Evolutionary conservation across 2,329 filamentous ascomycete species (phyloP).

Genomic region (Paraconiothyrium sp.): DNA sequence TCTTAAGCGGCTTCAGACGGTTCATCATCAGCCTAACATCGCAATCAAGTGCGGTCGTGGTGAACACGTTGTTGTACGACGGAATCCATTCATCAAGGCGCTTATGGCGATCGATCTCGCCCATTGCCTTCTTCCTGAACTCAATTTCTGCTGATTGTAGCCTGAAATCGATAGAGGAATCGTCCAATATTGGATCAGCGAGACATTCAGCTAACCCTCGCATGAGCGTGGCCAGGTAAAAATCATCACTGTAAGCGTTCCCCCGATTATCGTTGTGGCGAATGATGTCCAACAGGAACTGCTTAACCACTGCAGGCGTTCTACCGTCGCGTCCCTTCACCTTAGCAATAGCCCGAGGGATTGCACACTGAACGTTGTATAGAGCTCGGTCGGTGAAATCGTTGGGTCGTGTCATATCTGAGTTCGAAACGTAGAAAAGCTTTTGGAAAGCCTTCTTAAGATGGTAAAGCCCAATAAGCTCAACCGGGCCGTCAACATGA

Average conservation of each 20-base stretch:
- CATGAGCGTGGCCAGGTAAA: conserved; percentile 87
- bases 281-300: conserved; percentile 87
- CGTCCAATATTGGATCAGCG: conserved; percentile 39
- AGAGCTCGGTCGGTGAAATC: conserved; percentile 88
- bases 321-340: conserved; percentile 79
- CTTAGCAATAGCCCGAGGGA: conserved; percentile 80
- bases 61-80: conserved; percentile 72
- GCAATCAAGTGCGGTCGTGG: conserved; percentile 69
- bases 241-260: conserved; percentile 88
- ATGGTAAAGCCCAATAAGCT: conserved; percentile 84
- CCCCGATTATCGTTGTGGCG: conserved; percentile 94
- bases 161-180: conserved; percentile 54
- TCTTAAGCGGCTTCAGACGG: conserved; percentile 61
- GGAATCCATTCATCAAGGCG: conserved; percentile 74
- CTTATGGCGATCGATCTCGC: conserved; percentile 70
- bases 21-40: conserved; percentile 64
- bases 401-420: conserved; percentile 83
- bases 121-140: conserved; percentile 65
- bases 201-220: conserved; percentile 66
- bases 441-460: conserved; percentile 86
- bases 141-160: conserved; percentile 62
- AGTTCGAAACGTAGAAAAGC: conserved; percentile 84
- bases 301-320: conserved; percentile 80
- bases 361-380: conserved; percentile 85
- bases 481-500: conserved; percentile 64